Evolutionary conservation across 331 rosid genomes (phyloP), one percentile per base, ranked within the genome.

Genomic region (Stylosanthes scabra): DNA sequence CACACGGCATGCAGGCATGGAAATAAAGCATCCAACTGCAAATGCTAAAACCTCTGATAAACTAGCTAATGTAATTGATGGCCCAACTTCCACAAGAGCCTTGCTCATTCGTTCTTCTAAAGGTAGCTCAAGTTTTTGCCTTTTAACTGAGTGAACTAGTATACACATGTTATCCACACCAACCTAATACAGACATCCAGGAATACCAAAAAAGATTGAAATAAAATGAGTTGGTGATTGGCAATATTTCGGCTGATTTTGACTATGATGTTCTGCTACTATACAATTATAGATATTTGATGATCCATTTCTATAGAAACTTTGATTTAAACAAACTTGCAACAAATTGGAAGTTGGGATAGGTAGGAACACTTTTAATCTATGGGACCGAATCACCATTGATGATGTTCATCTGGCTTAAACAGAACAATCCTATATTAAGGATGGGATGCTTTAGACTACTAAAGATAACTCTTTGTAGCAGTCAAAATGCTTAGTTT

Each of bases 81-180:
- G 97, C 74, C 97, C 99, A 78, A 95, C 99, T 87, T 95, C 99
- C 71, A 88, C 90, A 66, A 95, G 97, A 55, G 97, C 99, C 75
- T 88, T 90, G 87, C 99, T 95, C 83, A 95, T 85, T 80, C 97
- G 69, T 70, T 74, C 91, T 87, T 95, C 99, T 78, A 91, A 83
- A 82, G 99, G 88, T 86, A 90, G 77, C 74, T 20, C 25, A 20
- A 20, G 25, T 20, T 20, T 20, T 1, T 20, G 25, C 25, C 25
- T 20, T 20, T 20, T 0, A 68, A 92, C 97, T 64, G 97, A 97
- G 76, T 95, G 90, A 82, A 95, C 97, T 77, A 95, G 78, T 80
- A 95, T 95, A 74, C 99, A 95, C 99, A 95, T 92, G 67, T 95
- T 95, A 86, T 92, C 97, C 78, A 95, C 99, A 79, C 99, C 99